Evolutionary conservation across 352 stramenopile species (phyloP), one percentile per base, ranked within the genome.

Genomic region (Phytopythium vexans): DNA sequence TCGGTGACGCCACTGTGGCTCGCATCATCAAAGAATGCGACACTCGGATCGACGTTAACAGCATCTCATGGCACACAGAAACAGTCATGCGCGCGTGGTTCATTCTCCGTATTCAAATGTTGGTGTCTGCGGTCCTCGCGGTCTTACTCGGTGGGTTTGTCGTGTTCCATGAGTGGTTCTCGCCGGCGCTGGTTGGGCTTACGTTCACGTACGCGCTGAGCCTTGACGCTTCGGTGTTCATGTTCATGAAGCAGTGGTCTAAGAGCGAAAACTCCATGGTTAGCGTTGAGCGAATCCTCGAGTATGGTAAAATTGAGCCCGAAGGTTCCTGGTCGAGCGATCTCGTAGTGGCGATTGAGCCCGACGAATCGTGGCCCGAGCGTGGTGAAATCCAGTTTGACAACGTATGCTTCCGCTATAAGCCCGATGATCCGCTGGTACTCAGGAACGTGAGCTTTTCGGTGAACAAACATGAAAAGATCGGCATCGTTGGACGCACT

Each of bases 351-450:
- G n/a, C n/a, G n/a, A n/a, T n/a, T n/a, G n/a, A n/a, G n/a, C n/a
- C n/a, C n/a, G 54, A 44, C 47, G 46, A 66, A 10, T 68, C 78
- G 32, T 98, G 94, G 95, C 94, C 94, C 2, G 58, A 62, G 2
- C 53, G 82, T 3, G 95, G 95, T 34, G 55, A 59, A 11, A 75
- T 99, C 33, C 56, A 76, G 46, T 98, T 98, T 68, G 58, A 86
- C 15, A 66, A 94, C 61, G 92, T 98, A 6, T 82, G 63, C 21
- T 46, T 98, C 41, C 66, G 94, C 16, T 99, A 98, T 72, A 80
- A 92, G 7, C 69, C 82, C 41, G 74, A 72, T 31, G 72, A 82
- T 5, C 77, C 80, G 35, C 82, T 66, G 50, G 82, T 93, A 10
- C 52, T 91, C 40, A 68, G 73, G 31, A 74, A 83, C 21, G 62